phyloP scores from a whole-genome alignment of 345 rosid genomes.

The Toxicodendron radicans region DNA sequence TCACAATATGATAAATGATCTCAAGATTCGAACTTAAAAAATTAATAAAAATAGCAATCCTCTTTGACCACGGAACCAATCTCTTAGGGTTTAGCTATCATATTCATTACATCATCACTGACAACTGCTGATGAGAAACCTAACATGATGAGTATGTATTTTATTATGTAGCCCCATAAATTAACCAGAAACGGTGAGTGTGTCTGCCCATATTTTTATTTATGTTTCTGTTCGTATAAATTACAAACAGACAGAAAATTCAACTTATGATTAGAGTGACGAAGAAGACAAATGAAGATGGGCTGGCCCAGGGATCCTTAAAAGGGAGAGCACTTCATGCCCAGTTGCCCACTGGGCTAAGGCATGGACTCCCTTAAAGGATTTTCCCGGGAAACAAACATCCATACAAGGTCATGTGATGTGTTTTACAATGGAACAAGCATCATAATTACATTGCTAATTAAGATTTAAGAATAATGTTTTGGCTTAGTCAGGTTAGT shows the following conservation, averaged over 20 bases:
- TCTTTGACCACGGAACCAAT: too few relatives aligned
- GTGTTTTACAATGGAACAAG: background rate
- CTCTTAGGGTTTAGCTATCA: too few relatives aligned
- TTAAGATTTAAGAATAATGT: background rate
- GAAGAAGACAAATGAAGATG: slow-evolving; percentile 4
- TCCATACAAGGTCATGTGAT: background rate
- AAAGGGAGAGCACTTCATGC: background rate
- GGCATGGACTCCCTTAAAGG: background rate
- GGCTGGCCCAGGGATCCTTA: slow-evolving; percentile 1
- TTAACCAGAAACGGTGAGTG: too few relatives aligned
- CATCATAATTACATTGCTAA: background rate
- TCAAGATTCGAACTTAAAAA: too few relatives aligned
- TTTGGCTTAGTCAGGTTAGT: background rate
- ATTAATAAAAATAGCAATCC: too few relatives aligned
- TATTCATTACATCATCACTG: too few relatives aligned
- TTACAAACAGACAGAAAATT: background rate
- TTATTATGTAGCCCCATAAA: too few relatives aligned
- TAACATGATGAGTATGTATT: too few relatives aligned
- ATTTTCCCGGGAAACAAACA: background rate
- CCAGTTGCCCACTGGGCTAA: background rate
- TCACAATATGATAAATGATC: too few relatives aligned
- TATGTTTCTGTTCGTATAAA: background rate
- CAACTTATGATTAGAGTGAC: background rate
- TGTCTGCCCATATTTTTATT: too few relatives aligned
- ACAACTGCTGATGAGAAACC: too few relatives aligned